phyloP scores from a whole-genome alignment of 148 eudicot genomes.

The Arctostaphylos glauca region DNA sequence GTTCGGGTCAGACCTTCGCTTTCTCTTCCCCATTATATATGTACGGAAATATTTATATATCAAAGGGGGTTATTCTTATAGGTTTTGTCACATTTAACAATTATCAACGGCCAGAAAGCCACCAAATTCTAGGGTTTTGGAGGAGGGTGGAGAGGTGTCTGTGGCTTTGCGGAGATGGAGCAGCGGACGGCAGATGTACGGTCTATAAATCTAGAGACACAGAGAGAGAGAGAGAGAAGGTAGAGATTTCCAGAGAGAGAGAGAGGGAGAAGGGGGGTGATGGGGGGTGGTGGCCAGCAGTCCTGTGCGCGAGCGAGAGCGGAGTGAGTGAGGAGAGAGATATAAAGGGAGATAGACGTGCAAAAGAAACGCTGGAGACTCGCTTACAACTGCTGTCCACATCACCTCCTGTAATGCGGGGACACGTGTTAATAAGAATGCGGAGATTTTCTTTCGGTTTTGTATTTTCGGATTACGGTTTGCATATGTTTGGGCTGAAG shows the following conservation, averaged over 20 bases:
- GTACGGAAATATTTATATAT: neutral
- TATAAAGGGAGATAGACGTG: neutral
- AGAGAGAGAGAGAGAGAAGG: neutral
- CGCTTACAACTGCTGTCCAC: conserved; percentile 3
- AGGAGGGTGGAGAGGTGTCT: neutral
- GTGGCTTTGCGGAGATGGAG: conserved; percentile 24
- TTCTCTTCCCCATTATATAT: conserved; percentile 44
- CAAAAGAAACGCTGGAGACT: conserved; percentile 10
- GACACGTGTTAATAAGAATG: conserved; percentile 10
- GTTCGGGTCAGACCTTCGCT: conserved; percentile 32
- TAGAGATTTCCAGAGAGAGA: neutral
- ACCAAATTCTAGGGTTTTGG: conserved; percentile 14
- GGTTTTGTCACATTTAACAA: neutral
- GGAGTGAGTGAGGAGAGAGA: neutral
- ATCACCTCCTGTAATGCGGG: neutral
- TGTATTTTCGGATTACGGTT: neutral
- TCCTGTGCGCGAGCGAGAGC: neutral
- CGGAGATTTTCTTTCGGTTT: neutral
- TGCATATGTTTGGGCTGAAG: neutral
- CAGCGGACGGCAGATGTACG: conserved; percentile 27
- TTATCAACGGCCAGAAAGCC: conserved; percentile 14
- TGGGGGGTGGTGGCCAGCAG: conserved; percentile 14
- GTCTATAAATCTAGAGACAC: neutral
- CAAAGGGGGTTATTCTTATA: neutral
- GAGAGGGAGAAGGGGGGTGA: neutral